phyloP scores from a whole-genome alignment of 257 asterid species.

The Solanum tarijense region DNA sequence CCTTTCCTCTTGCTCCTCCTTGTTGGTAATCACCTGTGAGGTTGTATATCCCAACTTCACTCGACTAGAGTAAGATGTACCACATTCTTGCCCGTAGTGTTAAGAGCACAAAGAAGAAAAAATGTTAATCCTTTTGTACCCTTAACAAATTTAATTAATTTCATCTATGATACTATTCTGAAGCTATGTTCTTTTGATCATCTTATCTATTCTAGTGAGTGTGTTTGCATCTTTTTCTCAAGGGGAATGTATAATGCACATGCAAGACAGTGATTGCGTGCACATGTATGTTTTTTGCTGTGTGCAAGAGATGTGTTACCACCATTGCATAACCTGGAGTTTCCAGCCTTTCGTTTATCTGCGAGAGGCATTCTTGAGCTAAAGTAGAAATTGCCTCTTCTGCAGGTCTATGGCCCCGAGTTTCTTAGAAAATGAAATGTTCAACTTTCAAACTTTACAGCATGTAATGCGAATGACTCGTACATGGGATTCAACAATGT shows the following conservation, averaged over 20 bases:
- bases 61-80: background rate
- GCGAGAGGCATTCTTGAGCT: background rate
- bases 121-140: background rate
- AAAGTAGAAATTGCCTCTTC: background rate
- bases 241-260: background rate
- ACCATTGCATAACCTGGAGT: background rate
- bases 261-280: background rate
- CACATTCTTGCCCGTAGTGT: background rate
- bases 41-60: background rate
- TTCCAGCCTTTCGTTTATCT: background rate
- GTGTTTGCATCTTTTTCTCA: background rate
- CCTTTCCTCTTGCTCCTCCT: background rate
- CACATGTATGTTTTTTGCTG: background rate
- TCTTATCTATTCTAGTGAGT: background rate
- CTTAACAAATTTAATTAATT: background rate
- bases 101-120: background rate
- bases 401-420: constrained; percentile 66
- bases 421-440: constrained; percentile 53
- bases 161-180: background rate
- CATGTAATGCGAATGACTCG: constrained; percentile 74
- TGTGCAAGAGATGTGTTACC: background rate
- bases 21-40: background rate
- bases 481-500: constrained; percentile 84
- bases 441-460: constrained; percentile 59
- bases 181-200: background rate